Conservation (phyloP, 345 rosid species). For the Lumnitzera racemosa region DNA sequence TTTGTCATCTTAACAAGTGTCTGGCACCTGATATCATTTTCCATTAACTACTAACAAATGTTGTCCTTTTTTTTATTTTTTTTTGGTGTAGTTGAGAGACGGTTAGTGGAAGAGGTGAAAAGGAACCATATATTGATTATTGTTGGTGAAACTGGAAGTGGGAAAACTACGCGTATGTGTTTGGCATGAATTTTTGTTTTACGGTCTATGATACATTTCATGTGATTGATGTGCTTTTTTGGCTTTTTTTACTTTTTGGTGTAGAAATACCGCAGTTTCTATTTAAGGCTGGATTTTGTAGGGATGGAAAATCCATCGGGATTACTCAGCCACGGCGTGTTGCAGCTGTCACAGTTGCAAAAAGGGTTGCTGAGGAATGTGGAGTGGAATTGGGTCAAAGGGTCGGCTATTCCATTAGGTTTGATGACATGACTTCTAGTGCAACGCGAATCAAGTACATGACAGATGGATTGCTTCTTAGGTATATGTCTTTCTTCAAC, state of each 20-base stretch:
- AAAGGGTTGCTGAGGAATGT: constrained; percentile 84
- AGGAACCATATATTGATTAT: constrained; percentile 53
- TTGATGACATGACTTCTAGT: constrained; percentile 64
- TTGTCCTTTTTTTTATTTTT: background rate
- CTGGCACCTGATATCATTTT: too few relatives aligned
- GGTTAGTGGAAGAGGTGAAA: constrained; percentile 66
- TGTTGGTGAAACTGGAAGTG: constrained; percentile 98
- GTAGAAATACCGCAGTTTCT: constrained; percentile 86
- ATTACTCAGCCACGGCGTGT: constrained; percentile 90
- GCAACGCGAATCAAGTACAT: constrained; percentile 77
- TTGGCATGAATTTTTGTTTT: constrained; percentile 9
- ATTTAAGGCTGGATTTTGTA: constrained; percentile 63
- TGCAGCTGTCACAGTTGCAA: constrained; percentile 86
- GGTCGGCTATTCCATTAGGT: constrained; percentile 85
- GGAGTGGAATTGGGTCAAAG: constrained; percentile 65
- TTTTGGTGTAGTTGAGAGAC: constrained; percentile 43
- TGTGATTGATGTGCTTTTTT: background rate
- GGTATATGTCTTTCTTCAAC: constrained; percentile 27
- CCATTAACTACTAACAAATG: background rate
- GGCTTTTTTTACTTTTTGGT: background rate
- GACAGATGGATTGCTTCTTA: constrained; percentile 83
- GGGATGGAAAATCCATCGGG: constrained; percentile 63
- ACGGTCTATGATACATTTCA: constrained; percentile 5
- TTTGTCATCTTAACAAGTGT: too few relatives aligned
- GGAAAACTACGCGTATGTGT: constrained; percentile 79